Conservation (phyloP, 2,329 filamentous ascomycete genomes). For the Cladophialophora chaetospira region DNA sequence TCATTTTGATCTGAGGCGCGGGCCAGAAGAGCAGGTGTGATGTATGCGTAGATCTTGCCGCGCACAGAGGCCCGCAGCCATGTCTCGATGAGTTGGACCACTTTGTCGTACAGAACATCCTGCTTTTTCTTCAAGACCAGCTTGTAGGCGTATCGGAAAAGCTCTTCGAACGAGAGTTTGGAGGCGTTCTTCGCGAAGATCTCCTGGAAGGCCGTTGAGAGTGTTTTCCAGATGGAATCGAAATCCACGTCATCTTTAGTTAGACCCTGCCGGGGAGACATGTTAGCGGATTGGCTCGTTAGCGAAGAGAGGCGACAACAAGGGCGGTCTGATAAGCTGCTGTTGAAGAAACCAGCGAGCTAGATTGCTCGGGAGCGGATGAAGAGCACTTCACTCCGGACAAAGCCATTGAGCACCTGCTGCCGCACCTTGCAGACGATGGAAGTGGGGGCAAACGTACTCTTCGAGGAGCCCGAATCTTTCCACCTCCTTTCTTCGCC, state of each 20-base stretch:
- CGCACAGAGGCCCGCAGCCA: conserved; percentile 79
- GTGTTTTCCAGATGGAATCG: conserved; percentile 77
- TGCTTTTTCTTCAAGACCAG: conserved; percentile 89
- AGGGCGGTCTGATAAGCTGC: too few species aligned
- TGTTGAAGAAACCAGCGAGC: too few species aligned
- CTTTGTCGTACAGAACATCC: conserved; percentile 74
- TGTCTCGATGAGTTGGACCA: conserved; percentile 76
- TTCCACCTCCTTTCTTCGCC: conserved; percentile 58
- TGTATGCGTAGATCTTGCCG: conserved; percentile 67
- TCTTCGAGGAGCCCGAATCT: conserved; percentile 68
- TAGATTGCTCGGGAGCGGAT: background rate
- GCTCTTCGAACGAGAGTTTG: conserved; percentile 85
- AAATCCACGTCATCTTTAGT: conserved; percentile 70
- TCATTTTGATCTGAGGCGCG: conserved; percentile 45
- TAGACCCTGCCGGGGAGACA: conserved; percentile 51
- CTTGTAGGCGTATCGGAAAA: conserved; percentile 92
- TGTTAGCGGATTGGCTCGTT: too few species aligned
- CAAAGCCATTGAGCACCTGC: background rate
- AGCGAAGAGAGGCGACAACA: too few species aligned
- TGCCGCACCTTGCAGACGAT: background rate
- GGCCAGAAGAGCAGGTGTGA: conserved; percentile 69
- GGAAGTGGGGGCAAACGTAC: conserved; percentile 50
- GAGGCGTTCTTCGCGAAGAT: conserved; percentile 94
- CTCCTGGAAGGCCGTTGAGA: conserved; percentile 75
- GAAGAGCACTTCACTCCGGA: too few species aligned